phyloP scores from a whole-genome alignment of 2,329 filamentous ascomycete species.

The Aspergillus floridensis region DNA sequence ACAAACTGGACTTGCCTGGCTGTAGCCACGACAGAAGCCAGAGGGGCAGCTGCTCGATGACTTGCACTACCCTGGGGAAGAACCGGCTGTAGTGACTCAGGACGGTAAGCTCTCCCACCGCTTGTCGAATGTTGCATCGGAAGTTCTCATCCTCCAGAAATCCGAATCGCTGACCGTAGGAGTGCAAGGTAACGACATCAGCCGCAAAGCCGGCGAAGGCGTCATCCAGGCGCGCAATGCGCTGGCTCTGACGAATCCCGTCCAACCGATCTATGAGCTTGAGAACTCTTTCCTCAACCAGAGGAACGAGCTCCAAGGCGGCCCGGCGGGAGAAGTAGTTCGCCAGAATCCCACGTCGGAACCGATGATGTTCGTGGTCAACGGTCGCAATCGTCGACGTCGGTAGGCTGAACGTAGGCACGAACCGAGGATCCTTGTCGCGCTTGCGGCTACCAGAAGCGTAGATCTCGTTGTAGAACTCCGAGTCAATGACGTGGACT shows the following conservation, averaged over 20 bases:
- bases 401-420: neutral
- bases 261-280: constrained; percentile 3
- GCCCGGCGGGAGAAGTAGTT: constrained; percentile 13
- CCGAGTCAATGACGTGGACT: too few species aligned
- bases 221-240: neutral
- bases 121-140: constrained; percentile 1
- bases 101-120: constrained; percentile 20
- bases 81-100: constrained; percentile 23
- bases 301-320: neutral
- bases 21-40: constrained; percentile 11
- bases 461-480: too few species aligned
- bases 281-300: neutral
- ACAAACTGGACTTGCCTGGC: constrained; percentile 9
- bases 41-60: constrained; percentile 13
- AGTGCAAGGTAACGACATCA: constrained; percentile 6
- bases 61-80: constrained; percentile 15
- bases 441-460: neutral
- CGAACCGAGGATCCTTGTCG: constrained; percentile 3
- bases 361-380: constrained; percentile 7
- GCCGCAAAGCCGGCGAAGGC: constrained; percentile 2
- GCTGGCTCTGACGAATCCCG: neutral
- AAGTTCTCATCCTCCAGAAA: constrained; percentile 3
- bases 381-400: constrained; percentile 3
- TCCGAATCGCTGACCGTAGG: neutral
- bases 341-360: constrained; percentile 10